Evolutionary conservation across 2,329 filamentous ascomycete genomes (phyloP).

Genomic region (Fusarium nanum): DNA sequence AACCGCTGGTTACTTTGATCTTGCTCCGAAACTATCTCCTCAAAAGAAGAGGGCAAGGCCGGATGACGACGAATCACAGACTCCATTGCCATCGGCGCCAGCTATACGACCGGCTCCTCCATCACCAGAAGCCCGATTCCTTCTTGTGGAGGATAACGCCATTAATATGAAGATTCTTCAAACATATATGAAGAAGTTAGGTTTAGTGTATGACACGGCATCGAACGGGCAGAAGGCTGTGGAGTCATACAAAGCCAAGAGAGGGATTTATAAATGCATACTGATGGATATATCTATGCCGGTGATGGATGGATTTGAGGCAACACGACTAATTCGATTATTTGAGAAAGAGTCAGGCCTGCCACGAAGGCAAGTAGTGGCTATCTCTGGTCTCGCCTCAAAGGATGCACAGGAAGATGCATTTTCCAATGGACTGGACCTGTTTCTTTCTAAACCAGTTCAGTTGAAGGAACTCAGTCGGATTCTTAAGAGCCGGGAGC

Average conservation of each 20-base stretch:
- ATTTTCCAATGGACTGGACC: conserved; percentile 64
- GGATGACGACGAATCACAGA: conserved; percentile 5
- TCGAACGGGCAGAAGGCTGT: conserved; percentile 52
- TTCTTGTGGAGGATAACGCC: conserved; percentile 57
- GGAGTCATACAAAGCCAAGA: conserved; percentile 44
- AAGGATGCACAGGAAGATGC: conserved; percentile 64
- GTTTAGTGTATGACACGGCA: conserved; percentile 45
- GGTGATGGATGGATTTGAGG: conserved; percentile 65
- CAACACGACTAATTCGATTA: conserved; percentile 61
- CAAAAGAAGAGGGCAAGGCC: conserved; percentile 14
- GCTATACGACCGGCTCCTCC: background rate
- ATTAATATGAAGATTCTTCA: conserved; percentile 54
- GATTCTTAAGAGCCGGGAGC: conserved; percentile 22
- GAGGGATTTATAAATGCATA: conserved; percentile 47
- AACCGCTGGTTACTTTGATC: conserved; percentile 6
- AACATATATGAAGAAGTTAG: conserved; percentile 52
- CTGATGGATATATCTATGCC: conserved; percentile 69
- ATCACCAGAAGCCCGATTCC: conserved; percentile 29
- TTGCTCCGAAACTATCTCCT: background rate
- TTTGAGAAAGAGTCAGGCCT: conserved; percentile 58
- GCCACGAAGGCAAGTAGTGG: conserved; percentile 60
- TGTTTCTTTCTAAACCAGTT: conserved; percentile 68
- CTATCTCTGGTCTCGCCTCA: conserved; percentile 65
- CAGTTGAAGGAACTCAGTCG: conserved; percentile 54
- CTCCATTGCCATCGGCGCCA: conserved; percentile 3